Evolutionary conservation across 2,329 filamentous ascomycete genomes (phyloP).

Genomic region (Capronia coronata): DNA sequence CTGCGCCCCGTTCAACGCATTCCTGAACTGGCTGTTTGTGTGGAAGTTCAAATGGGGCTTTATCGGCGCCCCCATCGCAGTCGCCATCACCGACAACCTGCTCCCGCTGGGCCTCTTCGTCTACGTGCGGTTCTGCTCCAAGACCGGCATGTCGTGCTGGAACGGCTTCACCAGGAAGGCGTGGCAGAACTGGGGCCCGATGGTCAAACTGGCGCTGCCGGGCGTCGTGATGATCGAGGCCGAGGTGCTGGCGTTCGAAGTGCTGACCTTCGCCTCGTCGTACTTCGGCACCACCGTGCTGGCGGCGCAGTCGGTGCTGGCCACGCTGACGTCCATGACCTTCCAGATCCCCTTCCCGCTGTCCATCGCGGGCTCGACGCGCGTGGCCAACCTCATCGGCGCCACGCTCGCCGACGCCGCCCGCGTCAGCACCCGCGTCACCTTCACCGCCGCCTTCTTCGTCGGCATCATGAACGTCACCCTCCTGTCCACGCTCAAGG

Average conservation of each 20-base stretch:
- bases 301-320: constrained; percentile 80
- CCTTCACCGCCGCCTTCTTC: constrained; percentile 57
- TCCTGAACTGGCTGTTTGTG: constrained; percentile 75
- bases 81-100: constrained; percentile 67
- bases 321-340: constrained; percentile 69
- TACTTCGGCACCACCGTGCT: constrained; percentile 73
- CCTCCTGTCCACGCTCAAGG: constrained; percentile 61
- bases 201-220: constrained; percentile 81
- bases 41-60: constrained; percentile 66
- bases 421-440: constrained; percentile 71
- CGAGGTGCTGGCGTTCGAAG: constrained; percentile 88
- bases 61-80: constrained; percentile 71
- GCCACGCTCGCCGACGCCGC: constrained; percentile 75
- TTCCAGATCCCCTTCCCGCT: constrained; percentile 92
- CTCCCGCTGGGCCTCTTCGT: constrained; percentile 66
- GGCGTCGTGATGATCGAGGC: constrained; percentile 92
- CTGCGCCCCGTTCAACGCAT: constrained; percentile 72
- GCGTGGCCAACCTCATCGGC: constrained; percentile 86
- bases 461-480: constrained; percentile 75
- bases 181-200: constrained; percentile 69
- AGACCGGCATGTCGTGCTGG: constrained; percentile 66
- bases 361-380: constrained; percentile 78
- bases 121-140: constrained; percentile 61
- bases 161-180: constrained; percentile 67
- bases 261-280: constrained; percentile 74